Percentiles rank a stretch among this genome's conserved stretches.
Conservation (phyloP, 1,284 basidiomycete species). For the Anthracocystis panici-leucophaei region DNA sequence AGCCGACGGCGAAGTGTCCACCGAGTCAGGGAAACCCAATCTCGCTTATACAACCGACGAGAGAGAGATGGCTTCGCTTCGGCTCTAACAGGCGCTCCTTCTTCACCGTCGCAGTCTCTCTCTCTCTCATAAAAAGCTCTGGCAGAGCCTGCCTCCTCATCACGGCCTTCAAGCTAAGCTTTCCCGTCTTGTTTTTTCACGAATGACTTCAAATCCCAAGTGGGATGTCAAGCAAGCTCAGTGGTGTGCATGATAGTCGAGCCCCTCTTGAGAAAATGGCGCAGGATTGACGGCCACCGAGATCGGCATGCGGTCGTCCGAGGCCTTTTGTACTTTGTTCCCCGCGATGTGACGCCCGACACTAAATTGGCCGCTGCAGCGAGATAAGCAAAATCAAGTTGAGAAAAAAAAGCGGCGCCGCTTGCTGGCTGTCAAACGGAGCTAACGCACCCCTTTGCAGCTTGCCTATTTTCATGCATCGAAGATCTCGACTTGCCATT, state of each 20-base stretch:
- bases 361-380: background rate
- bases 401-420: background rate
- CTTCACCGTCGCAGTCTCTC: background rate
- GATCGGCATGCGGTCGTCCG: constrained; percentile 3
- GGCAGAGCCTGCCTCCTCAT: background rate
- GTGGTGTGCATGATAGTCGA: background rate
- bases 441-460: constrained; percentile 24
- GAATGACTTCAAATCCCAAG: background rate
- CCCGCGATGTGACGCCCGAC: background rate
- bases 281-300: background rate
- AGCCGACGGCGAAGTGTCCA: constrained; percentile 18
- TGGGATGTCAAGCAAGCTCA: background rate
- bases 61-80: background rate
- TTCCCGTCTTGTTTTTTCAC: background rate
- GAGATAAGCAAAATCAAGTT: background rate
- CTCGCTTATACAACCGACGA: constrained; percentile 25
- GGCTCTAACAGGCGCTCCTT: background rate
- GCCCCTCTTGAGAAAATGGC: background rate
- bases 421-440: constrained; percentile 15
- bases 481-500: constrained; percentile 18
- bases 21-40: constrained; percentile 7
- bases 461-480: constrained; percentile 21
- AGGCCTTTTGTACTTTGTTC: background rate
- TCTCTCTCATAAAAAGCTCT: background rate
- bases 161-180: background rate